Evolutionary conservation across 345 rosid species (phyloP), one percentile per base, ranked within the genome.

Genomic region (Lumnitzera racemosa): DNA sequence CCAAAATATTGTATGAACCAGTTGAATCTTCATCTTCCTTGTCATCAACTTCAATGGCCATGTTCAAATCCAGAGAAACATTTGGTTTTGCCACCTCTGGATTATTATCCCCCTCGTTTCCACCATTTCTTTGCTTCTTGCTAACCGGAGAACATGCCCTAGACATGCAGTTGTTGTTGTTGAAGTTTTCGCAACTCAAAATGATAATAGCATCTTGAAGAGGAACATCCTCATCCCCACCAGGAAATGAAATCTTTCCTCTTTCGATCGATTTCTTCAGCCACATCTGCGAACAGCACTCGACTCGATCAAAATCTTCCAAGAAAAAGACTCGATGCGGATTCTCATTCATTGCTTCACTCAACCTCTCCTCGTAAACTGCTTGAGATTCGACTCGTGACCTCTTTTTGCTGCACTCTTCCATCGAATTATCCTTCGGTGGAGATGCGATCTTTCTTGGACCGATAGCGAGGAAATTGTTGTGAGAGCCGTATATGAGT

Each of bases 291-390:
- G 78, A 71, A 58, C 47, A 48, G 12, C 56, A 43, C 47, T 76
- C 80, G 15, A 66, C 56, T 51, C 72, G 76, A 15, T 80, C 84
- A 36, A 74, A n/a, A 51, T 78, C 89, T 62, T 83, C 87, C 71
- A 86, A 59, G 71, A 81, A 80, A 63, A 83, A 80, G 36, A 86
- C 89, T 13, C 86, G 71, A 52, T 73, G 86, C 23, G 89, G 94
- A 56, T 83, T 86, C 77, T 83, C 85, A 52, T 86, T 86, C 81
- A 81, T 69, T 6, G 89, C 85, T 41, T 78, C 73, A 0, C 76
- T 79, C 12, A 86, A 61, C 55, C 81, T 78, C 57, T 83, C 78
- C 7, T 72, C 27, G 55, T 78, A 75, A 7, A 55, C 29, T 25
- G 64, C 56, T 5, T 70, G 80, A 7, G 49, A 12, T 15, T 83